These are phyloP conservation scores for Chlorokybus atmophyticus DNA, from an alignment of 139 green algal genomes.

Conservation along the genomic window DNA sequence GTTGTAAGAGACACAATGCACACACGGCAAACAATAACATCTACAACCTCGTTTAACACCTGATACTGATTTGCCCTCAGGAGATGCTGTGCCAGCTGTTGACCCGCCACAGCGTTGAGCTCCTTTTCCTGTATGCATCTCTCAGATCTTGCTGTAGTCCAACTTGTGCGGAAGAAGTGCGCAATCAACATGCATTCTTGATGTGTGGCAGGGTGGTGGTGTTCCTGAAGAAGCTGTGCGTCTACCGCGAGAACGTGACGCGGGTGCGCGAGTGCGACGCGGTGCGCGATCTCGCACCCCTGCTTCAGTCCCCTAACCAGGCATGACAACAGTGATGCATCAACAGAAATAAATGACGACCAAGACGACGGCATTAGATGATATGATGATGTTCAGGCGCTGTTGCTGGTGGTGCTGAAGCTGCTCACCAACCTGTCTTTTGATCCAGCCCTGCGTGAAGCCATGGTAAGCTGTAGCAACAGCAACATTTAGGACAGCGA, in stretches of 20 bases:
- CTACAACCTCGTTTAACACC: background rate
- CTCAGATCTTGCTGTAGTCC: too few relatives aligned
- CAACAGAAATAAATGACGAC: too few relatives aligned
- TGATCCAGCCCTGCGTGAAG: slow-evolving; percentile 47
- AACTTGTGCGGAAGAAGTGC: too few relatives aligned
- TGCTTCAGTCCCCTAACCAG: slow-evolving; percentile 47
- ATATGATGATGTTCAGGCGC: too few relatives aligned
- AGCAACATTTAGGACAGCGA: too few relatives aligned
- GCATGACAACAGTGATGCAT: too few relatives aligned
- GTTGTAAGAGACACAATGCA: slow-evolving; percentile 23
- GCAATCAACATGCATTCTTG: too few relatives aligned
- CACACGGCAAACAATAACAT: background rate
- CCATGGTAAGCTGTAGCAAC: slow-evolving; percentile 39
- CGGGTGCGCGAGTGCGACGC: slow-evolving; percentile 41
- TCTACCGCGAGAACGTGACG: slow-evolving; percentile 53
- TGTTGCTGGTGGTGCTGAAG: slow-evolving; percentile 53
- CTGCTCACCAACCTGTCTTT: slow-evolving; percentile 83
- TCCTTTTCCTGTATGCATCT: slow-evolving; percentile 74
- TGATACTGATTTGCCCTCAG: too few relatives aligned
- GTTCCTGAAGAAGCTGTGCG: slow-evolving; percentile 71
- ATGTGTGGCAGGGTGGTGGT: slow-evolving; percentile 27
- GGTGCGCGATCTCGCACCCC: slow-evolving; percentile 47
- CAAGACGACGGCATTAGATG: too few relatives aligned
- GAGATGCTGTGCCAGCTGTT: slow-evolving; percentile 62
- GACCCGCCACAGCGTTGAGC: slow-evolving; percentile 54